Conservation (phyloP, 164 flowering plant genomes). For the Liriodendron chinense region DNA sequence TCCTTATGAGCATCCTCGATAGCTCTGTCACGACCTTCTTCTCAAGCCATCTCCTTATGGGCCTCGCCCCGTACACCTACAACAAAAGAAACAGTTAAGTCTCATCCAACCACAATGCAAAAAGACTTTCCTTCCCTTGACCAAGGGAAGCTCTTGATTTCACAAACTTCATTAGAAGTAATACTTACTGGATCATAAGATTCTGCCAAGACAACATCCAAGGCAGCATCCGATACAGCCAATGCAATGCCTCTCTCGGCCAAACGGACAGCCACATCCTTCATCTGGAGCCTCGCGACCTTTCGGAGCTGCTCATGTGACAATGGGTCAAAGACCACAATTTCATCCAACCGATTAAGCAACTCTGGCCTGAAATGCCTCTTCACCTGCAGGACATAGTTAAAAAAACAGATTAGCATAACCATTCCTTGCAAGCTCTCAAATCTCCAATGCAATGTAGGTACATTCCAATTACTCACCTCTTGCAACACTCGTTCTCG, state of each 20-base stretch:
- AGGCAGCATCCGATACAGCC: slow-evolving; percentile 76
- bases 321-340: slow-evolving; percentile 84
- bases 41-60: slow-evolving; percentile 91
- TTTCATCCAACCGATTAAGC: slow-evolving; percentile 82
- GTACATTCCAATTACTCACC: slow-evolving; percentile 23
- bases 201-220: slow-evolving; percentile 62
- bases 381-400: slow-evolving; percentile 54
- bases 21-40: slow-evolving; percentile 81
- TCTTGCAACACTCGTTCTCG: slow-evolving; percentile 69
- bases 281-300: slow-evolving; percentile 79
- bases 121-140: not conserved
- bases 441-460: not conserved
- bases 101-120: not conserved
- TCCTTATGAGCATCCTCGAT: slow-evolving; percentile 70
- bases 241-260: slow-evolving; percentile 85
- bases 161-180: not conserved
- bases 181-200: slow-evolving; percentile 81
- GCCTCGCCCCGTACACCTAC: slow-evolving; percentile 89
- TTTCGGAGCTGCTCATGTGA: slow-evolving; percentile 72
- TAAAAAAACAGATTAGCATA: not conserved
- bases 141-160: not conserved
- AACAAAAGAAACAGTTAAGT: not conserved
- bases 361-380: slow-evolving; percentile 82
- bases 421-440: not conserved
- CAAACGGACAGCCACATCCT: slow-evolving; percentile 72